Conservation (phyloP, 2,329 filamentous ascomycete species). For the Nannizzia gypsea region DNA sequence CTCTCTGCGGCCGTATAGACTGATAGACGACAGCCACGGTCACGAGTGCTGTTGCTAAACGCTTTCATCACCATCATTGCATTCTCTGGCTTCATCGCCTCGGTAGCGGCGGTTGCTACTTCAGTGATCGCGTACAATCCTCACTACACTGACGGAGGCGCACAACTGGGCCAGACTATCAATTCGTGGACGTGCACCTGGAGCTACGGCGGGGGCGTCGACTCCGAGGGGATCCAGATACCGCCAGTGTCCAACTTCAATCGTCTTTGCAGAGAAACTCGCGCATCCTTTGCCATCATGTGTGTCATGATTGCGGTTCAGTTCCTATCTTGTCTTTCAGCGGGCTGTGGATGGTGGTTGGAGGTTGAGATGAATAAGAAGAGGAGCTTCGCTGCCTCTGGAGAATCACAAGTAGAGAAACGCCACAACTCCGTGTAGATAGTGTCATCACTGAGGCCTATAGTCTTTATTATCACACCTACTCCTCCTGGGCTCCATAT, state of each 20-base stretch:
- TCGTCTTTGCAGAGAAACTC: constrained; percentile 28
- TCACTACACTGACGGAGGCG: constrained; percentile 19
- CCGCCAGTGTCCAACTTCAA: constrained; percentile 26
- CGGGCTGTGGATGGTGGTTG: constrained; percentile 12
- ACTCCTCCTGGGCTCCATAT: not conserved
- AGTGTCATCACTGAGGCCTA: not conserved
- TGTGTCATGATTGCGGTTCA: constrained; percentile 24
- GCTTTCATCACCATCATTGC: constrained; percentile 25
- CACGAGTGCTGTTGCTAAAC: constrained; percentile 27
- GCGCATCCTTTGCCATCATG: constrained; percentile 27
- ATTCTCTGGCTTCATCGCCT: constrained; percentile 26
- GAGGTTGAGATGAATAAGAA: constrained; percentile 18
- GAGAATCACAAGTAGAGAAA: constrained; percentile 4
- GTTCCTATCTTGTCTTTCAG: not conserved
- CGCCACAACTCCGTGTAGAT: not conserved
- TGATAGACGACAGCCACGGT: constrained; percentile 21
- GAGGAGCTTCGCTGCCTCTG: not conserved
- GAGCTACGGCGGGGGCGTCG: constrained; percentile 17
- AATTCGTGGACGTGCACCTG: constrained; percentile 34
- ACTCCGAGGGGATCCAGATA: constrained; percentile 12
- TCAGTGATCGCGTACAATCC: constrained; percentile 21
- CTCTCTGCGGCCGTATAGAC: not conserved
- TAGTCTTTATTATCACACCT: not conserved
- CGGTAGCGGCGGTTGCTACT: constrained; percentile 24
- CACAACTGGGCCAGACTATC: constrained; percentile 26